A percentile compares a stretch with the other conserved stretches of the same genome.
Conservation (phyloP, 306 rosid genomes). For the Trifolium fragiferum region DNA sequence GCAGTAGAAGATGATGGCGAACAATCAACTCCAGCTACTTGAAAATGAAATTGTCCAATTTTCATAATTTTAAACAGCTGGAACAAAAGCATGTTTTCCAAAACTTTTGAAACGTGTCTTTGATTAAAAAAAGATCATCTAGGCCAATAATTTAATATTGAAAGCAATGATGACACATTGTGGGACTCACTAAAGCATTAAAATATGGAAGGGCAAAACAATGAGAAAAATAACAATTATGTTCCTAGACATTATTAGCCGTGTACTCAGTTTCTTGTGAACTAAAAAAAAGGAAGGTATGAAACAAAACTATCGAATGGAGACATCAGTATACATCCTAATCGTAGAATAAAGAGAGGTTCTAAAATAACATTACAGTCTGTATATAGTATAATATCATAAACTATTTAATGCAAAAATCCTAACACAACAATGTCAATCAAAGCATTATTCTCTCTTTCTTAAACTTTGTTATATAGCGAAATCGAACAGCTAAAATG, state of each 20-base stretch:
- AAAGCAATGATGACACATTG: neutral
- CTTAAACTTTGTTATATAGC: neutral
- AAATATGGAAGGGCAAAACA: neutral
- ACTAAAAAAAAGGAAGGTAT: neutral
- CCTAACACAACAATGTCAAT: conserved; percentile 26
- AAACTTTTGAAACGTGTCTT: neutral
- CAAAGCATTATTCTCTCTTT: neutral
- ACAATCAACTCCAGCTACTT: conserved; percentile 1
- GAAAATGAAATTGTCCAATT: conserved; percentile 7
- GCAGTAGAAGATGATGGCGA: conserved; percentile 1
- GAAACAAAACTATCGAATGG: neutral
- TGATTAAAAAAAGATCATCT: neutral
- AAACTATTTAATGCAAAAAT: conserved; percentile 17
- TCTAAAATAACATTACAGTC: neutral
- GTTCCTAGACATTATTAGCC: neutral
- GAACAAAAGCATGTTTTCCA: neutral
- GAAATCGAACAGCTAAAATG: conserved; percentile 14
- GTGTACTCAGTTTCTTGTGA: neutral
- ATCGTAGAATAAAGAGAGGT: neutral
- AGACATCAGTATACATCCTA: neutral
- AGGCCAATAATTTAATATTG: neutral
- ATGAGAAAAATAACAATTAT: neutral
- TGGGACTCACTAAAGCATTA: neutral
- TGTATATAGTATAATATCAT: neutral
- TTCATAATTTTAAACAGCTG: neutral